A percentile compares a stretch with the other conserved stretches of the same genome.
These are phyloP conservation scores for fission yeast (Schizosaccharomyces pombe) DNA, from an alignment of 805 yeast genomes.

Conservation along the genomic window ASM294v3 CU329670.1:4509001-4509500, in stretches of 20 bases:
- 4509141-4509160: neutral
- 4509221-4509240: no score
- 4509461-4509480: no score
- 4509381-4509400: no score
- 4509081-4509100: no score
- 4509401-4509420: neutral
- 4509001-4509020: no score
- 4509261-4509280: neutral
- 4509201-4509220: neutral
- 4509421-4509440: no score
- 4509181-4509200: neutral
- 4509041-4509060: neutral
- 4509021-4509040: no score
- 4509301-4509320: neutral
- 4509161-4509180: neutral
- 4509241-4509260: neutral
- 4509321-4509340: no score
- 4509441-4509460: no score
- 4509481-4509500: neutral
- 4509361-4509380: no score
- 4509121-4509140: neutral
- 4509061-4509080: neutral
- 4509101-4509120: neutral
- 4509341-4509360: neutral
- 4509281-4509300: neutral